Evolutionary conservation across 2,329 filamentous ascomycete genomes (phyloP), one percentile per base, ranked within the genome.

Genomic region (Capronia epimyces): DNA sequence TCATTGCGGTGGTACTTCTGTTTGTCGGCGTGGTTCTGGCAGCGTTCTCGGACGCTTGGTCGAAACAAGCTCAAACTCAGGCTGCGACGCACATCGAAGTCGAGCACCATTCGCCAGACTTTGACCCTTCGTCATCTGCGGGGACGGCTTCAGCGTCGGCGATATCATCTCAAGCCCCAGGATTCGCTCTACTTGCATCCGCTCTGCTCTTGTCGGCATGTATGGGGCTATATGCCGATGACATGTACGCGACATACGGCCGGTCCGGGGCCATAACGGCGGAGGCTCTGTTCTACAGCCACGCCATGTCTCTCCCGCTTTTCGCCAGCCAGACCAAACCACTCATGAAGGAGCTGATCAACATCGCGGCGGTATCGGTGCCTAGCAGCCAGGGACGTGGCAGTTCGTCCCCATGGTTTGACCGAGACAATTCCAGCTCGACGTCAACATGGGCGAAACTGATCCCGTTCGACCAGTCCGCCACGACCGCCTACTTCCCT

Each of bases 241-340:
- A 89, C 59, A 88, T 90, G 1, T 98, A 97, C 71, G 79, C 79
- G 52, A 79, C 78, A 50, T 89, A 95, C 67, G 89, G 90, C 4
- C 86, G 70, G 16, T 66, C 87, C 24, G 86, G 93, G 67, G 44
- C 42, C 18, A 54, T 60, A 45, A 97, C 93, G 89, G 86, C 85
- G 61, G 93, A 97, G 68, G 95, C 95, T 59, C 77, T 98, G 10
- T 97, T 98, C 72, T 98, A 97, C 73, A 94, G 87, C 18, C 82
- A 85, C 59, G 67, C 66, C 7, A 67, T 76, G 27, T 74, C 71
- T 13, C 50, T 75, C 13, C 71, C 72, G 3, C 67, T 75, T 46
- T 72, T 75, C 54, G 50, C 71, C 36, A 67, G 67, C 1, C 70
- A 73, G 41, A 65, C 69, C 56, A 64, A 60, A 5, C 58, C 63